phyloP scores from a whole-genome alignment of 225 moss, liverwort and hornwort genomes.

The Antitrichia curtipendula region DNA sequence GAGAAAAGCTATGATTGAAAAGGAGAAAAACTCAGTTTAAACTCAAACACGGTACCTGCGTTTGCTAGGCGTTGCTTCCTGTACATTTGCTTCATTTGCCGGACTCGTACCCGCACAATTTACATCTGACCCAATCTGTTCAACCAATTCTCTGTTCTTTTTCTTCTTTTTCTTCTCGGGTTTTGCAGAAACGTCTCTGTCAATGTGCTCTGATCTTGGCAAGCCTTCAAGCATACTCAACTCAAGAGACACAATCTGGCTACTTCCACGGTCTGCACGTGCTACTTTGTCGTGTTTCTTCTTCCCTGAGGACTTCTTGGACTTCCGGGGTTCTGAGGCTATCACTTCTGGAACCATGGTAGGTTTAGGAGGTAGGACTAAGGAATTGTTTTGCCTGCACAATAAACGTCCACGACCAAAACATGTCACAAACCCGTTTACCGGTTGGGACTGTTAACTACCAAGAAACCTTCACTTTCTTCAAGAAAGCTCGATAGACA shows the following conservation, averaged over 20 bases:
- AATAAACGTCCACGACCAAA: not conserved
- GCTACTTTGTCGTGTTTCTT: slow-evolving; percentile 1
- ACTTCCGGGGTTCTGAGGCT: not conserved
- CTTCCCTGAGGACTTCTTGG: slow-evolving; percentile 20
- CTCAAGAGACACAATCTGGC: slow-evolving; percentile 26
- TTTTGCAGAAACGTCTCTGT: slow-evolving; percentile 5
- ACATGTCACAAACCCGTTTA: not conserved
- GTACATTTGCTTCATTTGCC: not conserved
- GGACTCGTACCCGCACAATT: not conserved
- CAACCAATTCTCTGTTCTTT: slow-evolving; percentile 8
- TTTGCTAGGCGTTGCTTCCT: not conserved
- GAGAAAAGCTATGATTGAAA: not conserved
- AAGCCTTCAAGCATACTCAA: slow-evolving; percentile 6
- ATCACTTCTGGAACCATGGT: not conserved
- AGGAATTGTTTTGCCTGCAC: slow-evolving; percentile 6
- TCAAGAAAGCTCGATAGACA: not conserved
- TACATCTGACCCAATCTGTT: not conserved
- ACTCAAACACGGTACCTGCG: slow-evolving; percentile 13
- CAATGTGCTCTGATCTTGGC: slow-evolving; percentile 8
- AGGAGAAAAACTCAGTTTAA: not conserved
- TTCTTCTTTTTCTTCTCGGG: slow-evolving; percentile 40
- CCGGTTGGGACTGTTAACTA: not conserved
- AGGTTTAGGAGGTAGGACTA: not conserved
- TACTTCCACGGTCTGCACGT: not conserved
- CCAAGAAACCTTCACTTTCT: not conserved